Evolutionary conservation across 164 flowering plant genomes (phyloP).

Genomic region (Tetracentron sinense): DNA sequence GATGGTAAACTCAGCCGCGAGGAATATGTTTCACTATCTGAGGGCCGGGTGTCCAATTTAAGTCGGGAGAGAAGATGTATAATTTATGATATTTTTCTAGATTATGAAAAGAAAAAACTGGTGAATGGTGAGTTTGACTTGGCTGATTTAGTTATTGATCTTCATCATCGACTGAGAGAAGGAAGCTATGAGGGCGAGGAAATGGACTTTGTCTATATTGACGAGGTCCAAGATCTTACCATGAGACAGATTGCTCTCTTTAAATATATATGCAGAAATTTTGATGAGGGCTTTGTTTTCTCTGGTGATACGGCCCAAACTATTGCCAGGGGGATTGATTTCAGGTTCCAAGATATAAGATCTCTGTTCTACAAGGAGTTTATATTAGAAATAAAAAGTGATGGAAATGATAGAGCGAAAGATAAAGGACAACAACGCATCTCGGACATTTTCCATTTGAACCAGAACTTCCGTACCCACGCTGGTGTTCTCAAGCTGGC

Average conservation of each 20-base stretch:
- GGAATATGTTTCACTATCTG: slow-evolving; percentile 46
- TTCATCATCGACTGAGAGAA: slow-evolving; percentile 44
- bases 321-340: slow-evolving; percentile 62
- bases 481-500: slow-evolving; percentile 64
- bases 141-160: slow-evolving; percentile 67
- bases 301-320: slow-evolving; percentile 88
- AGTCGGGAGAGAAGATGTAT: slow-evolving; percentile 35
- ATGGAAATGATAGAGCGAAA: slow-evolving; percentile 15
- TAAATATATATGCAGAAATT: slow-evolving; percentile 57
- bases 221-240: slow-evolving; percentile 84
- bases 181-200: slow-evolving; percentile 36
- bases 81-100: slow-evolving; percentile 49
- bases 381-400: slow-evolving; percentile 23
- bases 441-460: slow-evolving; percentile 46
- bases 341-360: slow-evolving; percentile 49
- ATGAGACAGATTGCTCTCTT: slow-evolving; percentile 75
- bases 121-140: slow-evolving; percentile 61
- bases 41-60: slow-evolving; percentile 43
- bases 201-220: slow-evolving; percentile 73
- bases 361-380: slow-evolving; percentile 54
- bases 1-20: slow-evolving; percentile 39
- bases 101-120: slow-evolving; percentile 59
- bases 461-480: slow-evolving; percentile 76
- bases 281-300: slow-evolving; percentile 67
- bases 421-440: slow-evolving; percentile 34